Evolutionary conservation across 1,284 basidiomycete species (phyloP), one percentile per base, ranked within the genome.

Genomic region (Dichomitus squalens): DNA sequence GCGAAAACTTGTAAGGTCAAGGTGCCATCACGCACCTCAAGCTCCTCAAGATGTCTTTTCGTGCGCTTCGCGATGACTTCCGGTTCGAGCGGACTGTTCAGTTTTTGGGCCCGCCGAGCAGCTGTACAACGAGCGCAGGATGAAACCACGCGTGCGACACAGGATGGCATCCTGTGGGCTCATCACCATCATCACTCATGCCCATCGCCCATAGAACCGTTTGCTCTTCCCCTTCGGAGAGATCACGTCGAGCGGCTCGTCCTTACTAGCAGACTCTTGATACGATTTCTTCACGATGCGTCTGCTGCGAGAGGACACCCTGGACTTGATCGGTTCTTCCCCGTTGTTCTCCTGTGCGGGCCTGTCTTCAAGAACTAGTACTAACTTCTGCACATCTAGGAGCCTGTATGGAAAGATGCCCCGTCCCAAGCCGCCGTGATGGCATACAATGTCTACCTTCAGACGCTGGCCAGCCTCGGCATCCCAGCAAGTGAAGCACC

Each of bases 41-140:
- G 85, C 68, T 93, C 92, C 61, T 90, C 89, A 16, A 93, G 80
- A 70, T 88, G 90, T 47, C 85, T 76, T 72, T 83, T 87, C 18
- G 83, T 88, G 57, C 92, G 83, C 69, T 88, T 91, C 9, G 86
- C 83, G 53, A 93, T 78, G 40, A 88, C 72, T 55, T 91, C 88
- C 1, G 84, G 77, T 16, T 86, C 77, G 23, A 88, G 59, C 7
- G 64, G 63, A 11, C 60, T 54, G 21, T 68, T 61, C n/a, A 68
- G 55, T 33, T 66, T 61, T 50, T 75, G 73, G 8, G 74, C 75
- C 63, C 82, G 79, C 33, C 79, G 72, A 4, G 60, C 52, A n/a
- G 79, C 73, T 74, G 71, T 18, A n/a, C n/a, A n/a, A n/a, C n/a
- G n/a, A n/a, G n/a, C n/a, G n/a, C n/a, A n/a, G n/a, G n/a, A n/a